Conservation (phyloP, 116 monocot species). For the Cymodocea nodosa region DNA sequence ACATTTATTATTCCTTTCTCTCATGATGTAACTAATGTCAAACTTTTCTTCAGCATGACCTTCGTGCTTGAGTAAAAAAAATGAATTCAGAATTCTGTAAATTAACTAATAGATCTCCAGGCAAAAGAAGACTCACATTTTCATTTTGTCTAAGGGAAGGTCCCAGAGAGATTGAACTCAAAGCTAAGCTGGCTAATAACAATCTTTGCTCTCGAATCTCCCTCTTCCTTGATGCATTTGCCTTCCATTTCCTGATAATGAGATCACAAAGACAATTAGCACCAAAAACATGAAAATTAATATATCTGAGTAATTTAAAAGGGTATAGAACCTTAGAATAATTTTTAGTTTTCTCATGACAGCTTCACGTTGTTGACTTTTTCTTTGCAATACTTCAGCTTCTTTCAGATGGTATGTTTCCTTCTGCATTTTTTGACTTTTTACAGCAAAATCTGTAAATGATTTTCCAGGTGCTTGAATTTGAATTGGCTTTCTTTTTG, state of each 20-base stretch:
- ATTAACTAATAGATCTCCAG: neutral
- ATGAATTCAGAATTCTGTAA: neutral
- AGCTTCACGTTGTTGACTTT: constrained; percentile 27
- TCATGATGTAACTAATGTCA: constrained; percentile 44
- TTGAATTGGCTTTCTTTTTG: constrained; percentile 11
- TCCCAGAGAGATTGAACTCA: constrained; percentile 65
- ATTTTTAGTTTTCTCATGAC: constrained; percentile 33
- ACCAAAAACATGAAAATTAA: neutral
- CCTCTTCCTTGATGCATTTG: constrained; percentile 28
- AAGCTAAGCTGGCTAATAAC: constrained; percentile 44
- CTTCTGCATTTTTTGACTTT: neutral
- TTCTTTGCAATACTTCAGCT: constrained; percentile 5
- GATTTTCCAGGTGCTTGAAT: constrained; percentile 13
- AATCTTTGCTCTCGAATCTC: constrained; percentile 36
- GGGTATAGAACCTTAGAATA: constrained; percentile 49
- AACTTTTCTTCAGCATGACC: constrained; percentile 11
- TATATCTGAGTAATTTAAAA: neutral
- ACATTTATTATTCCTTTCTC: constrained; percentile 33
- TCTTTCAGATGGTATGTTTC: constrained; percentile 3
- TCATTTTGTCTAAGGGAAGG: constrained; percentile 38
- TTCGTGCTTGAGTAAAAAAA: constrained; percentile 16
- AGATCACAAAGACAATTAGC: constrained; percentile 2
- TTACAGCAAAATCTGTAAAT: neutral
- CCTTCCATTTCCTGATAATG: constrained; percentile 71
- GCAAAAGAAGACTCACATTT: constrained; percentile 24